Percentiles rank a stretch among this genome's conserved stretches.
Conservation (phyloP, 2,329 filamentous ascomycete genomes). For the Trichoderma breve region DNA sequence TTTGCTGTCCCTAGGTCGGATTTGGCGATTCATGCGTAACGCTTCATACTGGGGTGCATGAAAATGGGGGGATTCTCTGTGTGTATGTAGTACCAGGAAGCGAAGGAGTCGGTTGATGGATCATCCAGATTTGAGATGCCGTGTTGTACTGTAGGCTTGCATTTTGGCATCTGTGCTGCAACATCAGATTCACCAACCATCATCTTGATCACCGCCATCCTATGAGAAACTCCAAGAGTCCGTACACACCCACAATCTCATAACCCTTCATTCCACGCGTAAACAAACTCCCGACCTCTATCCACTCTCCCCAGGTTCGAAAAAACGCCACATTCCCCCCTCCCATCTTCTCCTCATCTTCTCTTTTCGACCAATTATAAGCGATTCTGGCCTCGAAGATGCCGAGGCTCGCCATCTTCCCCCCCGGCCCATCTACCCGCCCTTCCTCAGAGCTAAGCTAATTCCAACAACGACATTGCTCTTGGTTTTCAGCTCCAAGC, state of each 20-base stretch:
- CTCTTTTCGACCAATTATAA: conserved; percentile 2
- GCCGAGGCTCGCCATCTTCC: conserved; percentile 8
- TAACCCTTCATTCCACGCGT: not conserved
- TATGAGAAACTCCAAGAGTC: not conserved
- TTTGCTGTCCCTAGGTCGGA: not conserved
- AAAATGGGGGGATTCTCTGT: not conserved
- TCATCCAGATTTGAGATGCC: not conserved
- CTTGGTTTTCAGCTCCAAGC: not conserved
- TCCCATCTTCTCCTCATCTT: not conserved
- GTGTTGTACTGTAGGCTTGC: not conserved
- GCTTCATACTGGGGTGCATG: not conserved
- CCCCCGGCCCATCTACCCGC: not conserved
- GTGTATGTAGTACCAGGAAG: not conserved
- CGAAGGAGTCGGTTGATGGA: not conserved
- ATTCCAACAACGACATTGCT: not conserved
- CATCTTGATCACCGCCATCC: not conserved
- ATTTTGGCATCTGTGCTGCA: not conserved
- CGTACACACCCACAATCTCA: not conserved
- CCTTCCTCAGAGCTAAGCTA: not conserved
- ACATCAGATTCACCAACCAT: not conserved
- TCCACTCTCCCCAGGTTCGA: not conserved
- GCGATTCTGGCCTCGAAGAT: not conserved
- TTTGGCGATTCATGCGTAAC: not conserved
- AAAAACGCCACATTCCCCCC: not conserved
- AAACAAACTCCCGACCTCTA: not conserved